A percentile compares a stretch with the other conserved stretches of the same genome.
These are phyloP conservation scores for Pythium myriotylum DNA, from an alignment of 352 stramenopile species.

Conservation along the genomic window DNA sequence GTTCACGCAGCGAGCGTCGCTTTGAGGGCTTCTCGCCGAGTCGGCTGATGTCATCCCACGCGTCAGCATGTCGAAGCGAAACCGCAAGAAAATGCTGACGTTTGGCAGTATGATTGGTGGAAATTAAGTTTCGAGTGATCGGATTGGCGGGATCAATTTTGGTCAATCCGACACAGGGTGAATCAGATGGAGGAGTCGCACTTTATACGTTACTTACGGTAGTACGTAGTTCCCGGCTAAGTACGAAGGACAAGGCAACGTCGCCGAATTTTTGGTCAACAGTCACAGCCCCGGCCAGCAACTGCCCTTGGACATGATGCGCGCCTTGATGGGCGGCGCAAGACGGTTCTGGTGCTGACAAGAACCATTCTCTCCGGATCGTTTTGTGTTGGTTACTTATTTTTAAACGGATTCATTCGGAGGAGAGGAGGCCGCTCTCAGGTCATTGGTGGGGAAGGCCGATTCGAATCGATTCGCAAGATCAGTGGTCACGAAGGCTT, in stretches of 20 bases:
- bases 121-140: background rate
- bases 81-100: constrained; percentile 1
- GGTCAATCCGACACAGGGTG: background rate
- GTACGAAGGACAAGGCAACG: background rate
- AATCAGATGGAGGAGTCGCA: background rate
- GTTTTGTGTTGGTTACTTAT: too few relatives aligned
- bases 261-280: constrained; percentile 19
- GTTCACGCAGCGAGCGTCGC: background rate
- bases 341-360: too few relatives aligned
- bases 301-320: constrained; percentile 5
- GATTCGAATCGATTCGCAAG: background rate
- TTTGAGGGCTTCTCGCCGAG: background rate
- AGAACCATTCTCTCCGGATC: background rate
- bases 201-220: too few relatives aligned
- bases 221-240: background rate
- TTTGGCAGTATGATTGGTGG: constrained; percentile 2
- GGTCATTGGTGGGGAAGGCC: background rate
- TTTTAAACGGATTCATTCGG: too few relatives aligned
- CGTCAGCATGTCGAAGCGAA: constrained; percentile 16
- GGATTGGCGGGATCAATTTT: background rate
- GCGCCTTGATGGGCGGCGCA: constrained; percentile 6
- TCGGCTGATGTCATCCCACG: constrained; percentile 28
- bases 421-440: too few relatives aligned
- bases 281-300: constrained; percentile 4
- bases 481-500: background rate